Percentiles rank a stretch among this genome's conserved stretches.
Conservation (phyloP, 305 asterid species). For the Fraxinus ornus region DNA sequence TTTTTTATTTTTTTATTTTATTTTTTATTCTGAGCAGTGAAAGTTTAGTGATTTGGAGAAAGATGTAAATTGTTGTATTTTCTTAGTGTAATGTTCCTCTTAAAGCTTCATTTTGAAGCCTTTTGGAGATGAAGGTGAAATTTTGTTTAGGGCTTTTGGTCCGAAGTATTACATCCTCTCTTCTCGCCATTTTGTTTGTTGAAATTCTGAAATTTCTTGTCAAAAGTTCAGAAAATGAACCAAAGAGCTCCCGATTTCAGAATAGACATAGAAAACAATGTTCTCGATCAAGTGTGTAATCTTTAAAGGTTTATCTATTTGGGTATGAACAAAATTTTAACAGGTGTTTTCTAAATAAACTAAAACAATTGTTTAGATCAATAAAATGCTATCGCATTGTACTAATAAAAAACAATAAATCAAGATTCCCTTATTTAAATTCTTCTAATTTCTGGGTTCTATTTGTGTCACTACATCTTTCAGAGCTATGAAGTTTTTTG, state of each 20-base stretch:
- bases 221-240: background rate
- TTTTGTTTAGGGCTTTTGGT: background rate
- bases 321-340: background rate
- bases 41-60: slow-evolving; percentile 3
- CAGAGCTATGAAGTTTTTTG: background rate
- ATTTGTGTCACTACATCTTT: background rate
- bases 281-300: background rate
- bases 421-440: background rate
- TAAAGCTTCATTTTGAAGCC: slow-evolving; percentile 22
- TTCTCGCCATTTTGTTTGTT: background rate
- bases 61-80: slow-evolving; percentile 6
- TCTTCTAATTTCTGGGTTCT: background rate
- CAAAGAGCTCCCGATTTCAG: background rate
- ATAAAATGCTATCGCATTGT: background rate
- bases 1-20: background rate
- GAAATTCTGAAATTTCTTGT: background rate
- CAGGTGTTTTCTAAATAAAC: background rate
- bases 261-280: background rate
- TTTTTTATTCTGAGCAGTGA: slow-evolving; percentile 5
- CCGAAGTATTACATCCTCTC: background rate
- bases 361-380: background rate
- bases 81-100: slow-evolving; percentile 14
- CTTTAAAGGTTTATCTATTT: background rate
- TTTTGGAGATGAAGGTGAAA: background rate
- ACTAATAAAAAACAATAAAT: background rate